phyloP scores from a whole-genome alignment of 352 stramenopile genomes.

The Elongisporangium undulatum region DNA sequence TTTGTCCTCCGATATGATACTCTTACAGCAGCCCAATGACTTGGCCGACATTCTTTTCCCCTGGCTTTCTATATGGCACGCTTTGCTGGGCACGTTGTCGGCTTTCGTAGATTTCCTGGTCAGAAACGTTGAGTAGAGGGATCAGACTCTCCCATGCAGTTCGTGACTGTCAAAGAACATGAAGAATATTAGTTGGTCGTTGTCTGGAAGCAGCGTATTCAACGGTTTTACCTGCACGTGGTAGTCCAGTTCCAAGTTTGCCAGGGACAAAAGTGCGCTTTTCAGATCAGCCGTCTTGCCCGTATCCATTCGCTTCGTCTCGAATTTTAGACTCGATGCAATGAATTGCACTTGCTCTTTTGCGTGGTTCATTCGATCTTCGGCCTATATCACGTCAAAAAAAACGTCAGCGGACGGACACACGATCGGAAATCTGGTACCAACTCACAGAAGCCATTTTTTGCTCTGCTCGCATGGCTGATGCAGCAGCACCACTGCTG shows the following conservation, averaged over 20 bases:
- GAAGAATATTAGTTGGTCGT: slow-evolving; percentile 9
- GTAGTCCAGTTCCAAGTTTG: slow-evolving; percentile 78
- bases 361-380: slow-evolving; percentile 85
- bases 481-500: slow-evolving; percentile 79
- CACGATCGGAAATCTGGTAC: background rate
- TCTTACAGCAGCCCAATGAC: slow-evolving; percentile 67
- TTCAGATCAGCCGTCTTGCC: slow-evolving; percentile 79
- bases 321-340: slow-evolving; percentile 79
- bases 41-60: slow-evolving; percentile 61
- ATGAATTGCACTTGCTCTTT: slow-evolving; percentile 88
- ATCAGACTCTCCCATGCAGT: slow-evolving; percentile 70
- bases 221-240: slow-evolving; percentile 53
- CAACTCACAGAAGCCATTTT: slow-evolving; percentile 77
- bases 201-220: background rate
- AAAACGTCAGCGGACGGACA: background rate
- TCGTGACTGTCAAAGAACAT: slow-evolving; percentile 33
- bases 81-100: slow-evolving; percentile 32
- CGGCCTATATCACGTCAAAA: slow-evolving; percentile 29
- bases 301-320: slow-evolving; percentile 79
- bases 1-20: background rate
- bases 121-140: slow-evolving; percentile 51
- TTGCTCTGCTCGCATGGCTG: slow-evolving; percentile 83
- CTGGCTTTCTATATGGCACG: slow-evolving; percentile 65
- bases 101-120: slow-evolving; percentile 57
- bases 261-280: slow-evolving; percentile 66